Evolutionary conservation across 2,329 filamentous ascomycete genomes (phyloP), one percentile per base, ranked within the genome.

Genomic region (Venturia pyrina): DNA sequence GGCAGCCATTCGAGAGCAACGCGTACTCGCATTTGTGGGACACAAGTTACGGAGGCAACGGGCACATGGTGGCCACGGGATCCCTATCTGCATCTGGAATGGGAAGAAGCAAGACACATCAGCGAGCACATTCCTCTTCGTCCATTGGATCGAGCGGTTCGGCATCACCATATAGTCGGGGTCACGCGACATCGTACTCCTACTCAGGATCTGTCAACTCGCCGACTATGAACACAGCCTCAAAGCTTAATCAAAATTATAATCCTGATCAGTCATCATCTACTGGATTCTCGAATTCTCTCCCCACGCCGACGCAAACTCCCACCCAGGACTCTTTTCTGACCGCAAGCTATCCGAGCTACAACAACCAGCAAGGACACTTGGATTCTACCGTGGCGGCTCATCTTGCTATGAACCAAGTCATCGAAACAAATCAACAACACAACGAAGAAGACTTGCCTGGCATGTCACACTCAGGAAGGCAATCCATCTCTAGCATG

Each of bases 321-420:
- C 82, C 83, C 17, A 77, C 79, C 37, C 80, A 83, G 72, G 79
- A 81, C 67, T 78, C 78, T 3, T 83, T 83, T 69, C 73, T 82
- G 67, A 76, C 74, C 4, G 72, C 75, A 41, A 75, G 75, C 37
- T 82, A 80, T 72, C 78, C 78, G 70, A 78, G 75, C 70, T 81
- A 78, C 74, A 76, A 78, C 57, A 53, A 74, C 76, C 73, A 76
- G 15, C 73, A 78, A 24, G 68, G 73, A 17, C 76, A 76, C 68
- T 78, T 82, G 71, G 74, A 78, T 68, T 70, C 73, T 44, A 75
- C 74, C 64, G 78, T 78, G 71, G 78, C 80, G 13, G 80, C 82
- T n/a, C 83, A 86, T 71, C 77, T 83, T 73, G 84, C 82, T 63
- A 85, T 87, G 82, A 84, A 83, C 77, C 80, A 81, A 67, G 82